A percentile compares a stretch with the other conserved stretches of the same genome.
phyloP scores from a whole-genome alignment of 177 flowering plant genomes.

The Vitis hybrid region DNA sequence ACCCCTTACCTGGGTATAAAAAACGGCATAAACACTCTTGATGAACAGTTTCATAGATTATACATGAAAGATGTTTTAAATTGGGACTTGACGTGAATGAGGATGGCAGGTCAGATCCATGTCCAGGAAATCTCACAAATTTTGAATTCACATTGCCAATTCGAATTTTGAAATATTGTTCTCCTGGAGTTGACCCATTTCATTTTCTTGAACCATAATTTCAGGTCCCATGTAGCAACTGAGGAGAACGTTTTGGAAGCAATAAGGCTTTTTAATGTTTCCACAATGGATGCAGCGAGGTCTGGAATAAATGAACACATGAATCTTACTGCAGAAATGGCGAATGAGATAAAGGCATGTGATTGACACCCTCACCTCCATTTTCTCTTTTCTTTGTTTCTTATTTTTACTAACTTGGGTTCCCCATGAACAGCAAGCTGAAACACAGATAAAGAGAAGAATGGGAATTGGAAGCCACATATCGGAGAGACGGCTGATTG shows the following conservation, averaged over 20 bases:
- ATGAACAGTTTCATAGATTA: too few relatives aligned
- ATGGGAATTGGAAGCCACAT: slow-evolving; percentile 92
- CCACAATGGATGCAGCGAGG: slow-evolving; percentile 98
- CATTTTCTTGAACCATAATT: slow-evolving; percentile 3
- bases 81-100: too few relatives aligned
- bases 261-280: slow-evolving; percentile 71
- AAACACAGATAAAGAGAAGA: slow-evolving; percentile 91
- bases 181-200: neutral
- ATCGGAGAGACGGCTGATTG: slow-evolving; percentile 88
- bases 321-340: slow-evolving; percentile 77
- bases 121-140: too few relatives aligned
- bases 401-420: neutral
- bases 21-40: too few relatives aligned
- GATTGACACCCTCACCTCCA: neutral
- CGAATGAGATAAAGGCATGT: slow-evolving; percentile 85
- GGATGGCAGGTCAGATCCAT: too few relatives aligned
- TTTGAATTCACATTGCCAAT: too few relatives aligned
- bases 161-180: neutral
- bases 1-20: too few relatives aligned
- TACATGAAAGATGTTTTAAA: too few relatives aligned
- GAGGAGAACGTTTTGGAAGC: slow-evolving; percentile 87
- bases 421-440: slow-evolving; percentile 78
- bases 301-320: slow-evolving; percentile 86
- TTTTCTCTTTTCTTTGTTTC: neutral
- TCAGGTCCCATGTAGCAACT: slow-evolving; percentile 80